Evolutionary conservation across 305 asterid genomes (phyloP).

Genomic region (Fraxinus angustifolia): DNA sequence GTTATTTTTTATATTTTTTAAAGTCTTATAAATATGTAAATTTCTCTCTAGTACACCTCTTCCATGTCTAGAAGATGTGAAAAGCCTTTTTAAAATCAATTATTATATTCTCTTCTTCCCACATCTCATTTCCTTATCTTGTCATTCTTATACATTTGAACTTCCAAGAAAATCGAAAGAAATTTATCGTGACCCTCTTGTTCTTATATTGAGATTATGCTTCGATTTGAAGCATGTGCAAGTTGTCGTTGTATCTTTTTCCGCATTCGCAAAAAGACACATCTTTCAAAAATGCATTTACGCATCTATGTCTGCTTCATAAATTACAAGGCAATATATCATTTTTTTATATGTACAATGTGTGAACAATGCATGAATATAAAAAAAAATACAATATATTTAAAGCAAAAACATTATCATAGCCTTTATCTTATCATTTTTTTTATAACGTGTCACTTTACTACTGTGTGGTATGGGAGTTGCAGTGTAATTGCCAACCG

Average conservation of each 20-base stretch:
- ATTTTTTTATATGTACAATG: not conserved
- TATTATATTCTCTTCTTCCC: not conserved
- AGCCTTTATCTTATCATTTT: not conserved
- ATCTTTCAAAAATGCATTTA: not conserved
- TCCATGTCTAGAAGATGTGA: not conserved
- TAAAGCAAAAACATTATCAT: not conserved
- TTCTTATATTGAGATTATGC: not conserved
- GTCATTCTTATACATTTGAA: not conserved
- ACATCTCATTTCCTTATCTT: not conserved
- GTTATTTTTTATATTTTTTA: not conserved
- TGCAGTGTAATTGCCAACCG: not conserved
- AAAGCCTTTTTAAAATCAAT: not conserved
- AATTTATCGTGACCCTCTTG: not conserved
- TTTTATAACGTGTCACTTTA: not conserved
- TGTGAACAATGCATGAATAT: too few relatives aligned
- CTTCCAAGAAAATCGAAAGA: not conserved
- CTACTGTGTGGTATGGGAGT: not conserved
- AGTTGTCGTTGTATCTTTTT: not conserved
- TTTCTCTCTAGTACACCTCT: not conserved
- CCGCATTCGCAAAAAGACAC: not conserved
- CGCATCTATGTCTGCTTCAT: not conserved
- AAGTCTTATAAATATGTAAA: not conserved
- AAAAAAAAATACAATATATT: too few relatives aligned
- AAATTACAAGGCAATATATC: not conserved
- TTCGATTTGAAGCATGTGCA: not conserved